These are phyloP conservation scores for Euphorbia tirucalli DNA, from an alignment of 345 rosid genomes.

Conservation along the genomic window DNA sequence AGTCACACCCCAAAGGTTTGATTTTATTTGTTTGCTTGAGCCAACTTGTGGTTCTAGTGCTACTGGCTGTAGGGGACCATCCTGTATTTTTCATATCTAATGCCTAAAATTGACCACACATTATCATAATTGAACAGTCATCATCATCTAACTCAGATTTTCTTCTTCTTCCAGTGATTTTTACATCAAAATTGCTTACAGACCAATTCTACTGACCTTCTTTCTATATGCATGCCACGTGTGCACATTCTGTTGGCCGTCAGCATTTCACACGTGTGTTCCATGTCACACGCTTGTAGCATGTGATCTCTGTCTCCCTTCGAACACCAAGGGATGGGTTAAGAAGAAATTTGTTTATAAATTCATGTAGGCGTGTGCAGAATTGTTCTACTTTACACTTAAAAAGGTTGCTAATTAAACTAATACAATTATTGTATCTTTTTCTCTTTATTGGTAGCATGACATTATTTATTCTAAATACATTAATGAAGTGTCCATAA, in stretches of 20 bases:
- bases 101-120: constrained; percentile 3
- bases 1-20: background rate
- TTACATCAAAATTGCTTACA: background rate
- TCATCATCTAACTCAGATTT: constrained; percentile 4
- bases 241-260: background rate
- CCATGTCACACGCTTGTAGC: background rate
- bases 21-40: background rate
- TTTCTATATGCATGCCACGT: background rate
- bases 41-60: background rate
- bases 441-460: constrained; percentile 8
- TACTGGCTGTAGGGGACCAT: background rate
- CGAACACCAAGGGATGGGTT: constrained; percentile 22
- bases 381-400: background rate
- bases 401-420: background rate
- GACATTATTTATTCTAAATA: background rate
- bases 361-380: background rate
- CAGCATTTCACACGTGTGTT: background rate
- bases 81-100: background rate
- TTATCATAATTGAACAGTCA: constrained; percentile 5
- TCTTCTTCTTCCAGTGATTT: background rate
- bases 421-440: background rate
- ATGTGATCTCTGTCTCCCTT: background rate
- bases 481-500: background rate
- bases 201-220: background rate
- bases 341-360: constrained; percentile 3